Evolutionary conservation across 257 asterid species (phyloP).

Genomic region (Plantago ovata): DNA sequence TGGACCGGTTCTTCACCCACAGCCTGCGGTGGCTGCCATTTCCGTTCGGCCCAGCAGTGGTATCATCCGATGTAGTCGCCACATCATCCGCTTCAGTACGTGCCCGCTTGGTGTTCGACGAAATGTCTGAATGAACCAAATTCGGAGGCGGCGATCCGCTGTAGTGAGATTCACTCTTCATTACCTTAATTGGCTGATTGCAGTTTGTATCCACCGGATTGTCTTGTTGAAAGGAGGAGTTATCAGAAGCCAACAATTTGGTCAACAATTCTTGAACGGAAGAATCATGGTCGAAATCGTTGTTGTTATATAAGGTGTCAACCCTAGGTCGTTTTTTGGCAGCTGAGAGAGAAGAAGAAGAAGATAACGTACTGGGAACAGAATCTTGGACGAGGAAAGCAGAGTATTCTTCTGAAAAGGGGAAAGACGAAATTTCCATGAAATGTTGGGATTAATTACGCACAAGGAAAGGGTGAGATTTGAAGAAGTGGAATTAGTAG

Average conservation of each 20-base stretch:
- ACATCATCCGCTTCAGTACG: constrained; percentile 15
- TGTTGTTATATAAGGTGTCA: background rate
- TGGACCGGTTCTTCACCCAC: constrained; percentile 27
- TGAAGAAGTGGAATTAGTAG: too few species aligned
- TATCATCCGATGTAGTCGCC: constrained; percentile 15
- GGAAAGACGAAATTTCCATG: constrained; percentile 36
- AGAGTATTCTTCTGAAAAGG: constrained; percentile 25
- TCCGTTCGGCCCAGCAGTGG: constrained; percentile 10
- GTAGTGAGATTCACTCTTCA: background rate
- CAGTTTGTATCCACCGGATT: background rate
- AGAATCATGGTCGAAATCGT: constrained; percentile 13
- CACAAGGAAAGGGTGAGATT: too few species aligned
- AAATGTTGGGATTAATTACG: too few species aligned
- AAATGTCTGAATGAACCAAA: background rate
- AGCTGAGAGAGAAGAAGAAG: too few species aligned
- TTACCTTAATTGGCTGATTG: constrained; percentile 4
- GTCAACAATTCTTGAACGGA: constrained; percentile 26
- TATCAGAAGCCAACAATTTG: constrained; percentile 21
- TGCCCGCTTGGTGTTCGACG: constrained; percentile 25
- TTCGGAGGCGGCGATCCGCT: too few species aligned
- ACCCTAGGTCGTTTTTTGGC: constrained; percentile 24
- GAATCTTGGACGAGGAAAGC: constrained; percentile 28
- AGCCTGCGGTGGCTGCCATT: constrained; percentile 29
- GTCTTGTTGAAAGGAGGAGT: too few species aligned
- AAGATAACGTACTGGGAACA: constrained; percentile 17